These are phyloP conservation scores for Stemphylium beticola DNA, from an alignment of 2,329 filamentous ascomycete species.

Conservation along the genomic window DNA sequence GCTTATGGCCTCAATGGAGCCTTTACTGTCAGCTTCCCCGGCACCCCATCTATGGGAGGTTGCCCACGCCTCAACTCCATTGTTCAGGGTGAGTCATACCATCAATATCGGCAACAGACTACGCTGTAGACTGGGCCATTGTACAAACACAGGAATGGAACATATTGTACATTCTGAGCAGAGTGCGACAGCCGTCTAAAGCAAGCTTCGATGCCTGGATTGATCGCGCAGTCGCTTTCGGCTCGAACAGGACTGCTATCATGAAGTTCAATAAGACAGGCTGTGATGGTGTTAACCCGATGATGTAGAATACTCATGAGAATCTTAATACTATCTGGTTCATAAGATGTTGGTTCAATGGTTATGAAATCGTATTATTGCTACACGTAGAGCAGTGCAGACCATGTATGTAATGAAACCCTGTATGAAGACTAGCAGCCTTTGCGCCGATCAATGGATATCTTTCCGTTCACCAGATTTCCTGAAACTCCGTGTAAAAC, in stretches of 20 bases:
- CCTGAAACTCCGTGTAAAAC: background rate
- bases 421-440: background rate
- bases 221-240: constrained; percentile 12
- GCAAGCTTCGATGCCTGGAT: constrained; percentile 29
- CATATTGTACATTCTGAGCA: constrained; percentile 36
- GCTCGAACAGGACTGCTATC: constrained; percentile 26
- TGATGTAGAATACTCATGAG: background rate
- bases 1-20: constrained; percentile 30
- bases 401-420: background rate
- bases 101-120: constrained; percentile 16
- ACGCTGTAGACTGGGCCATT: constrained; percentile 33
- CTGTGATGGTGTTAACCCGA: constrained; percentile 5
- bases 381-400: background rate
- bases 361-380: too few species aligned
- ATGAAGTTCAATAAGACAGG: constrained; percentile 28
- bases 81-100: constrained; percentile 28
- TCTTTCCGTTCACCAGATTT: background rate
- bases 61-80: constrained; percentile 41
- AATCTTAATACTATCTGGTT: background rate
- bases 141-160: constrained; percentile 40
- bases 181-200: constrained; percentile 27
- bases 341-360: too few species aligned
- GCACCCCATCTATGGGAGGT: constrained; percentile 10
- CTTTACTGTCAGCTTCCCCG: constrained; percentile 35
- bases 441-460: background rate